Conservation (phyloP, 441 rosid genomes). For the Euphorbia schlechtendalii region DNA sequence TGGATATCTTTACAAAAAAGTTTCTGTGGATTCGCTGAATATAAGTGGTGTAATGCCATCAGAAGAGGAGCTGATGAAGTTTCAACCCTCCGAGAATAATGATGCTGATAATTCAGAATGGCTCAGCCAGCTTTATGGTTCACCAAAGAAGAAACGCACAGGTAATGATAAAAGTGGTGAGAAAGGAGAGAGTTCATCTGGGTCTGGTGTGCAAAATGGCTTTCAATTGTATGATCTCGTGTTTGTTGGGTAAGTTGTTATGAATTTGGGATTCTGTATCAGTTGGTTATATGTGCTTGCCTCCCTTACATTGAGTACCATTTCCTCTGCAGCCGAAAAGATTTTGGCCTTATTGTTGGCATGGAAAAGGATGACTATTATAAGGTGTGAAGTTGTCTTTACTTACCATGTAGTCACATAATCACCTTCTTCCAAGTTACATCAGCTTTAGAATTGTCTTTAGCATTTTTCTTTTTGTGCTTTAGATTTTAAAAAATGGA, state of each 20-base stretch:
- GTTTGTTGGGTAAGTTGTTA: constrained; percentile 59
- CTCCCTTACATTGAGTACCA: constrained; percentile 16
- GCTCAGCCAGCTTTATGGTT: constrained; percentile 86
- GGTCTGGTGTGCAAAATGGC: constrained; percentile 32
- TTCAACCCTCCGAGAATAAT: constrained; percentile 50
- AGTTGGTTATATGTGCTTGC: constrained; percentile 18
- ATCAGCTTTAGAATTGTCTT: background rate
- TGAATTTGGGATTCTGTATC: constrained; percentile 13
- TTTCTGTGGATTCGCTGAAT: constrained; percentile 66
- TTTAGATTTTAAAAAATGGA: constrained; percentile 80
- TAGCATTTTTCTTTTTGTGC: constrained; percentile 12
- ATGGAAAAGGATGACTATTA: constrained; percentile 76
- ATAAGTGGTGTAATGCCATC: constrained; percentile 64
- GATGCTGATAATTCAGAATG: constrained; percentile 70
- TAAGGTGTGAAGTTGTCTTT: constrained; percentile 45
- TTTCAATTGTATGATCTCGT: constrained; percentile 63
- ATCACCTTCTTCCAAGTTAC: constrained; percentile 10
- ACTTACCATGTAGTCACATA: constrained; percentile 12
- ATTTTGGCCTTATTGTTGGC: constrained; percentile 78
- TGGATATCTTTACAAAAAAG: constrained; percentile 72
- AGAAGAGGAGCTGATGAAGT: constrained; percentile 76
- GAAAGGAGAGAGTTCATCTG: constrained; percentile 68
- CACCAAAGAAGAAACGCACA: constrained; percentile 45
- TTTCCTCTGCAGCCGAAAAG: constrained; percentile 64
- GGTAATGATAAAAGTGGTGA: constrained; percentile 49